phyloP scores from a whole-genome alignment of 2,329 filamentous ascomycete genomes.

The Fusarium temperatum region DNA sequence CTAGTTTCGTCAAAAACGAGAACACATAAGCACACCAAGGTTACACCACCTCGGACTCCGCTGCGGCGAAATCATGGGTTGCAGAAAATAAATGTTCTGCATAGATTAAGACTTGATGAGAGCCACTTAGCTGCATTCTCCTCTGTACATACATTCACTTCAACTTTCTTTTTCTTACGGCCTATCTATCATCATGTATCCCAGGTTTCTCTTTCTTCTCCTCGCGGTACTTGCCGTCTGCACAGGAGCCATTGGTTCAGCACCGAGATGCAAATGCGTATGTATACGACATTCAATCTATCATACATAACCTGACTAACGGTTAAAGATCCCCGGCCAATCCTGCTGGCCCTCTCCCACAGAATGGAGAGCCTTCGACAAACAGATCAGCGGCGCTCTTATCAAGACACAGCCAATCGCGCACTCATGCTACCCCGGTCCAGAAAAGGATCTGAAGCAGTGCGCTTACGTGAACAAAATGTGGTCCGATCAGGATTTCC shows the following conservation, averaged over 20 bases:
- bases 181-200: background rate
- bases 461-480: slow-evolving; percentile 26
- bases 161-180: background rate
- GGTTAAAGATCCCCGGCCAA: slow-evolving; percentile 12
- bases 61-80: background rate
- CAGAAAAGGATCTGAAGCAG: slow-evolving; percentile 6
- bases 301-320: background rate
- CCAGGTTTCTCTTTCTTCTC: background rate
- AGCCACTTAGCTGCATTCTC: background rate
- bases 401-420: slow-evolving; percentile 28
- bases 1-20: background rate
- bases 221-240: background rate
- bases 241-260: background rate
- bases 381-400: background rate
- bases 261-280: slow-evolving; percentile 22
- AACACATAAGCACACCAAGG: background rate
- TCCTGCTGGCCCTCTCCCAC: slow-evolving; percentile 15
- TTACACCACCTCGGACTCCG: background rate
- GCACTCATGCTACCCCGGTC: slow-evolving; percentile 25
- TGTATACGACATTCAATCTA: background rate
- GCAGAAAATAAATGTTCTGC: background rate
- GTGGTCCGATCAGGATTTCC: slow-evolving; percentile 33
- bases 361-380: slow-evolving; percentile 9
- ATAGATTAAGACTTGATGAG: slow-evolving; percentile 1
- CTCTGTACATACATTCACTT: background rate